A percentile compares a stretch with the other conserved stretches of the same genome.
phyloP scores from a whole-genome alignment of 495 filamentous ascomycete species.

The Xylaria palmicola region DNA sequence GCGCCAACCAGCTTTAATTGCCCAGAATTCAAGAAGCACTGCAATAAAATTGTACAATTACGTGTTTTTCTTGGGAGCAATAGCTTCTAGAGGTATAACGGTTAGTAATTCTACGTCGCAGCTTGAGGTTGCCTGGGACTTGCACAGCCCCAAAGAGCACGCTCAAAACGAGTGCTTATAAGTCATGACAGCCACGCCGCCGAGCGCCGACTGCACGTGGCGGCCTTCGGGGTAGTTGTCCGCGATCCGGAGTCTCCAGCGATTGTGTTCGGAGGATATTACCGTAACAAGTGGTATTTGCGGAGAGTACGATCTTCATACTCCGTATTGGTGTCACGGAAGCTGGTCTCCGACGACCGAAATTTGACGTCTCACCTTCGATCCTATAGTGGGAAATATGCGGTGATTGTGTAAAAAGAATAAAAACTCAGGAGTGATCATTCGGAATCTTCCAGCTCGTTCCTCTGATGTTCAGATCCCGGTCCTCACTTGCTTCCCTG shows the following conservation, averaged over 20 bases:
- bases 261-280: not conserved
- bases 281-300: not conserved
- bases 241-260: not conserved
- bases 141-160: too few relatives aligned
- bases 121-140: too few relatives aligned
- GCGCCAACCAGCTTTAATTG: too few relatives aligned
- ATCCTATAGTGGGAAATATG: not conserved
- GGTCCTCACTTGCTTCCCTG: not conserved
- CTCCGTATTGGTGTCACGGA: not conserved
- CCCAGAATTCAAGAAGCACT: too few relatives aligned
- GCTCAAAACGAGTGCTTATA: too few relatives aligned
- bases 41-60: too few relatives aligned
- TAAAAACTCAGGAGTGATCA: not conserved
- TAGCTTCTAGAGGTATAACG: too few relatives aligned
- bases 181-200: too few relatives aligned
- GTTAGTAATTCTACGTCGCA: too few relatives aligned
- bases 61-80: too few relatives aligned
- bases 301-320: not conserved
- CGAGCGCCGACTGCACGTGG: too few relatives aligned
- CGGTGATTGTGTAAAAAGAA: not conserved
- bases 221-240: not conserved
- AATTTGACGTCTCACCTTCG: too few relatives aligned
- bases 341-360: not conserved
- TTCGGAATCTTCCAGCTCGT: not conserved
- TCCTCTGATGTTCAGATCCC: not conserved